Percentiles rank a stretch among this genome's conserved stretches.
phyloP scores from a whole-genome alignment of 2,329 filamentous ascomycete species.

The Sporothrix dimorphospora region DNA sequence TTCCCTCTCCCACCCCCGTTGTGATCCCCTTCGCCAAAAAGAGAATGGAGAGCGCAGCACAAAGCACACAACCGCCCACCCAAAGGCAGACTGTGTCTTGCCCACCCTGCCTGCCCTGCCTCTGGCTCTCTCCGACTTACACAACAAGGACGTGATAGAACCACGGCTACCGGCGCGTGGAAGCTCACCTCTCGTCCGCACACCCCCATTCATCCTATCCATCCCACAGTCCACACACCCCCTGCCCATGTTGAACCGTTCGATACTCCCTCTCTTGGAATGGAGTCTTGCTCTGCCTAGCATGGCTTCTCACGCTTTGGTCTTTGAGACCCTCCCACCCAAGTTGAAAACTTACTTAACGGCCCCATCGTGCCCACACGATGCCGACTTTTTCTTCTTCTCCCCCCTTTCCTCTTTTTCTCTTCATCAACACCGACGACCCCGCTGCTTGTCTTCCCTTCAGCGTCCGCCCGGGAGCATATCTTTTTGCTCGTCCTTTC shows the following conservation, averaged over 20 bases:
- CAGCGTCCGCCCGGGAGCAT: slow-evolving; percentile 28
- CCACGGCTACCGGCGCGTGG: not conserved
- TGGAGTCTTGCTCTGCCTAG: not conserved
- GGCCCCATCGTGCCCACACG: not conserved
- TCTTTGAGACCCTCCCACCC: not conserved
- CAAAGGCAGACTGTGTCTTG: not conserved
- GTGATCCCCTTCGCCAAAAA: not conserved
- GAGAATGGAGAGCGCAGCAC: slow-evolving; percentile 17
- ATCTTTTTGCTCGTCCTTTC: slow-evolving; percentile 33
- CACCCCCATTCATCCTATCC: not conserved
- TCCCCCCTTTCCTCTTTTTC: slow-evolving; percentile 7
- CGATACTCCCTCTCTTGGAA: not conserved
- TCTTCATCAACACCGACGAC: slow-evolving; percentile 13
- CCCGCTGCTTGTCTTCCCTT: slow-evolving; percentile 19
- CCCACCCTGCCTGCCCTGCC: not conserved
- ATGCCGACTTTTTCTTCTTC: slow-evolving; percentile 8
- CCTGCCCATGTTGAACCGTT: not conserved
- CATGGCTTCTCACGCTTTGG: not conserved
- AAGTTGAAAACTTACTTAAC: slow-evolving; percentile 16
- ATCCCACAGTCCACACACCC: not conserved
- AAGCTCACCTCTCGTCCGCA: not conserved
- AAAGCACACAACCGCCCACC: not conserved
- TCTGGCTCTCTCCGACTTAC: not conserved
- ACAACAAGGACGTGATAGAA: not conserved
- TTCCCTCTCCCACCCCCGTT: not conserved